Evolutionary conservation across 2,329 filamentous ascomycete species (phyloP).

Genomic region (Alternaria panax): DNA sequence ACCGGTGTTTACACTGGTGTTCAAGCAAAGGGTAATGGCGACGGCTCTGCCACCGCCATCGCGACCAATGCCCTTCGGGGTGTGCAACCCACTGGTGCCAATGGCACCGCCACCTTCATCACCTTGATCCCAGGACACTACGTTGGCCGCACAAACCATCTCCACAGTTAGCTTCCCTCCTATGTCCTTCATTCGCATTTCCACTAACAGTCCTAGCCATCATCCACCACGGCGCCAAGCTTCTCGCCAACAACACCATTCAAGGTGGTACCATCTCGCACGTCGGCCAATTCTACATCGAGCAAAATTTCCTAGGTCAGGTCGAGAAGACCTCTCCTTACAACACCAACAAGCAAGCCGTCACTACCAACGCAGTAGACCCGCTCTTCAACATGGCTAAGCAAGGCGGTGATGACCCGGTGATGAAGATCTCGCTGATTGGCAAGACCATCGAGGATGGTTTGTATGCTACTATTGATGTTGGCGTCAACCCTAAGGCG

Average conservation of each 20-base stretch:
- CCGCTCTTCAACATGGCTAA: slow-evolving; percentile 56
- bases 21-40: slow-evolving; percentile 45
- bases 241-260: slow-evolving; percentile 61
- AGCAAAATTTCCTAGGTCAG: slow-evolving; percentile 63
- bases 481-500: slow-evolving; percentile 41
- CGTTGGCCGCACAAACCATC: slow-evolving; percentile 41
- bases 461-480: slow-evolving; percentile 42
- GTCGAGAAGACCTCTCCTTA: slow-evolving; percentile 60
- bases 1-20: slow-evolving; percentile 59
- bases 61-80: slow-evolving; percentile 56
- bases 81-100: slow-evolving; percentile 55
- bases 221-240: slow-evolving; percentile 49
- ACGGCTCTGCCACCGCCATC: slow-evolving; percentile 36
- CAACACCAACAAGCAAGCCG: slow-evolving; percentile 51
- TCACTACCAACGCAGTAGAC: slow-evolving; percentile 63
- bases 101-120: slow-evolving; percentile 60
- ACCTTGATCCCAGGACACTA: slow-evolving; percentile 58
- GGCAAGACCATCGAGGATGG: slow-evolving; percentile 52
- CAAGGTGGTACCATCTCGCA: slow-evolving; percentile 62
- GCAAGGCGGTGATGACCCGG: slow-evolving; percentile 61
- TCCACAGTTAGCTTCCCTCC: slow-evolving; percentile 36
- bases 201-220: slow-evolving; percentile 30
- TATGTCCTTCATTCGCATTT: neutral
- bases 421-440: slow-evolving; percentile 65
- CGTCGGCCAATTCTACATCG: slow-evolving; percentile 71